Evolutionary conservation across 83 land plant species (phyloP), one percentile per base, ranked within the genome.

Genomic region (Diphasiastrum complanatum): DNA sequence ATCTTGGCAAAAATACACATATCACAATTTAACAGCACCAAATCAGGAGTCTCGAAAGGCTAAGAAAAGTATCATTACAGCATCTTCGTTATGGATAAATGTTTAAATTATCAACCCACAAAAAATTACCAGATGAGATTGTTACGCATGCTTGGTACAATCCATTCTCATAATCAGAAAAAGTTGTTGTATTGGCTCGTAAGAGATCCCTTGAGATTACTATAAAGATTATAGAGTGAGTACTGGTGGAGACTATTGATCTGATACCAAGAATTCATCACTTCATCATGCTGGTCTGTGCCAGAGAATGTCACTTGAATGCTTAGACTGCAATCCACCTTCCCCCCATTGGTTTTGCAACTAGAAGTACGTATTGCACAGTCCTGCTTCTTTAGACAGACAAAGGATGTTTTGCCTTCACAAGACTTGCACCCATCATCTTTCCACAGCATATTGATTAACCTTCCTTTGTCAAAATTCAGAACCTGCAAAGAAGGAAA

Each of bases 211-310:
- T 58, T 85, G 36, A 89, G 87, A 64, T 78, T 83, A 26, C 75
- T 67, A 41, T 85, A 89, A 28, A 89, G 76, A 41, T 73, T 68
- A 67, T 73, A 85, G 32, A 89, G 78, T 2, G 91, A 85, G 48
- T 85, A 89, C 69, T 89, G 91, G 26, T 73, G 78, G 33, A 89
- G 79, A 2, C 78, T 85, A 48, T 53, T 60, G 23, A 91, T 83
- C 68, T 91, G 92, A 55, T 85, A 87, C 97, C 95, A 91, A 2
- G 97, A 87, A 63, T 87, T 91, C 51, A 91, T 66, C 11, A 75
- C 87, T 0, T 65, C 53, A 55, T 77, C 55, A 67, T 85, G 78
- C 76, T 82, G 85, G 59, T 91, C 97, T 22, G 87, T 85, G 38
- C 97, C 95, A 4, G 95, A 82, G 49, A 89, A 91, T 19, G 95